Percentiles rank a stretch among this genome's conserved stretches.
phyloP scores from a whole-genome alignment of 768 basidiomycete species.

The Udeniomyces megalosporus region DNA sequence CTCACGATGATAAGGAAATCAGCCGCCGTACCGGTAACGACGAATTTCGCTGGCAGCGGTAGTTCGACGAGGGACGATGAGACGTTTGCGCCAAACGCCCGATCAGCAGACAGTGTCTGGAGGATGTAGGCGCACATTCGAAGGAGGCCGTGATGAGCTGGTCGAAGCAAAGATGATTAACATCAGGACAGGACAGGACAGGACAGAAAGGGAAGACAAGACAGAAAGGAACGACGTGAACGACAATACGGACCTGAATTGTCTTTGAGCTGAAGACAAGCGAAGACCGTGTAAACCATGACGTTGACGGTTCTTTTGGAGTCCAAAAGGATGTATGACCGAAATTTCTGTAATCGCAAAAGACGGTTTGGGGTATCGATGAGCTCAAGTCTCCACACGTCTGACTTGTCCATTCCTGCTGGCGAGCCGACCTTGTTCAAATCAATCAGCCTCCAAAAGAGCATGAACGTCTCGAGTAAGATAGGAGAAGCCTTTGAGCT shows the following conservation, averaged over 20 bases:
- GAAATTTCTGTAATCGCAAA: constrained; percentile 58
- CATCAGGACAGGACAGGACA: not conserved
- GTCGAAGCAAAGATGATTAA: constrained; percentile 1
- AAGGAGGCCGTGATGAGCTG: constrained; percentile 82
- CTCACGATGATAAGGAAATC: constrained; percentile 79
- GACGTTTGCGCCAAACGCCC: constrained; percentile 54
- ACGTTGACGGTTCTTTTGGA: constrained; percentile 64
- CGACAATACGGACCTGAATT: constrained; percentile 56
- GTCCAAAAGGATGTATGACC: constrained; percentile 51
- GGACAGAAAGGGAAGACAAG: not conserved
- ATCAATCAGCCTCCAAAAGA: constrained; percentile 79
- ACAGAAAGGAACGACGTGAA: not conserved
- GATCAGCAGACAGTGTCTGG: constrained; percentile 76
- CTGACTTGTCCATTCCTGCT: too few species aligned
- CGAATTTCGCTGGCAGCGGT: constrained; percentile 61
- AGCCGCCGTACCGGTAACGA: constrained; percentile 50
- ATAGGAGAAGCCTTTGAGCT: constrained; percentile 70
- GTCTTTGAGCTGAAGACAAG: constrained; percentile 77
- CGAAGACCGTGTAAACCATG: constrained; percentile 60
- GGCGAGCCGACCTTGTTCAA: constrained; percentile 62
- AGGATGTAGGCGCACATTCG: constrained; percentile 79
- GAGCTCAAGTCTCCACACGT: too few species aligned
- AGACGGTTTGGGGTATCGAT: too few species aligned
- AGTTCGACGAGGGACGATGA: constrained; percentile 39
- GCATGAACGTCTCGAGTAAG: constrained; percentile 47